Base-by-base conservation (phyloP, 202 grass and related monocot genomes). In the Setaria viridis region DNA sequence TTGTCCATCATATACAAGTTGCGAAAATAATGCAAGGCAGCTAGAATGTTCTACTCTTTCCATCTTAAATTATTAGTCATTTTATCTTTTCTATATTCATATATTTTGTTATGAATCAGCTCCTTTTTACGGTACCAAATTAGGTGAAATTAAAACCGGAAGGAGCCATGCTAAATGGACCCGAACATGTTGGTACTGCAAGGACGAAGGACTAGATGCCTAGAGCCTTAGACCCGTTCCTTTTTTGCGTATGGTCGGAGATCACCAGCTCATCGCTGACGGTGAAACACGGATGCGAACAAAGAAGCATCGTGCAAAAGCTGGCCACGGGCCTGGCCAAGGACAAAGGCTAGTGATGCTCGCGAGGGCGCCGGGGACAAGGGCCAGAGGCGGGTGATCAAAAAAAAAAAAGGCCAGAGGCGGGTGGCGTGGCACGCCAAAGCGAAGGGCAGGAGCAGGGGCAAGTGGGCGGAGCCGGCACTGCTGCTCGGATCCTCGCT, bases 341-440 rank as follows among this genome's bases (percentile, higher is more conserved):
- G 72, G 87, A 89, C 87, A 77, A 57, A 89, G 72, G 74, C 48
- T 55, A 89, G 83, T 85, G 82, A 85, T 42, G 62, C 21, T 60
- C 51, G 77, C 63, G 6, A 21, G 64, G n/a, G 53, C 54, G 70
- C 55, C 77, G 74, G 71, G 49, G 62, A 29, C 79, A 68, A 68
- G 66, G 37, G 60, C 8, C 78, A 55, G 25, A 6, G 25, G 25
- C 25, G 25, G 25, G 25, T 25, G 25, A 25, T 25, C 25, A 25
- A 25, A 25, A 25, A 25, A 25, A 25, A 25, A 25, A 25, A 25
- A 25, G 0, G 39, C 39, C 39, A 41, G 1, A n/a, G 4, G n/a
- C 37, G 12, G 80, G 53, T 43, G 56, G 42, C 65, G 54, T 11
- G 56, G 72, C 70, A 54, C 72, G 48, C 48, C 48, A 49, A 50